Conservation (phyloP, 2,329 filamentous ascomycete species). For the Colletotrichum limetticola region DNA sequence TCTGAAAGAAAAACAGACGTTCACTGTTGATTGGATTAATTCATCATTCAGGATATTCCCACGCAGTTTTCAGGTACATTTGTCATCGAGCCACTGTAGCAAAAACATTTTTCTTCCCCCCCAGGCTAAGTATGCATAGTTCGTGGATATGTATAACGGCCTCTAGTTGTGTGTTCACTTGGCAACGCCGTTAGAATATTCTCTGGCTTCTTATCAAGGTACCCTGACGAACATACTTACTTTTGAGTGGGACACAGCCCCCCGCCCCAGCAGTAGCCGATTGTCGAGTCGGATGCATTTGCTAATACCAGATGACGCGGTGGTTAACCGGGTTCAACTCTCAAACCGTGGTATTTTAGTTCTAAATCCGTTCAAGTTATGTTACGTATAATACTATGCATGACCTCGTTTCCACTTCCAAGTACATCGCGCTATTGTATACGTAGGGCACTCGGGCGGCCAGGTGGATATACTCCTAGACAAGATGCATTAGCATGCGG, state of each 20-base stretch:
- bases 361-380: neutral
- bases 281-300: neutral
- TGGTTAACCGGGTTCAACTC: neutral
- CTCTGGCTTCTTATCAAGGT: neutral
- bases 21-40: neutral
- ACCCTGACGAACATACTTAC: neutral
- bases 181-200: neutral
- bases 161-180: neutral
- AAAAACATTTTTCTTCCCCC: no score
- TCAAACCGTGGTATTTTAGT: neutral
- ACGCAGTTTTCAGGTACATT: no score
- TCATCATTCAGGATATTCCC: no score
- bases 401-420: neutral
- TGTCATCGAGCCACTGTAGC: no score
- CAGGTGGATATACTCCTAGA: neutral
- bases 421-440: neutral
- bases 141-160: neutral
- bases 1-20: neutral
- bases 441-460: neutral
- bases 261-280: neutral
- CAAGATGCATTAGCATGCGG: neutral
- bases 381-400: neutral
- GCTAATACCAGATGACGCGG: neutral
- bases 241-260: neutral
- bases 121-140: neutral